Base-by-base conservation (phyloP, 129 eudicot species). In the Scalesia atractyloides region DNA sequence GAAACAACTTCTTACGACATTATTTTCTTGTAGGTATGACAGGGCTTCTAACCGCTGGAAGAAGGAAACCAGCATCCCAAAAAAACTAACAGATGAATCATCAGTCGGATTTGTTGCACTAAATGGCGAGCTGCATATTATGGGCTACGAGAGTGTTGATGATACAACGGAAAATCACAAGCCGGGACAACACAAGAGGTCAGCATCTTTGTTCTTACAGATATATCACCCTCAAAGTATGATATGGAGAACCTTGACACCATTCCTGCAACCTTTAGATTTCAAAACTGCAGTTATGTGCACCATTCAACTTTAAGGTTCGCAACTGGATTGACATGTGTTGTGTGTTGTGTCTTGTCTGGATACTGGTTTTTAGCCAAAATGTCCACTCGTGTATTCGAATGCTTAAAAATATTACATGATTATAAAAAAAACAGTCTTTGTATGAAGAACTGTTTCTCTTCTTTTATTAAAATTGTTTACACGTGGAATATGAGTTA, bases 241-340 rank as follows among this genome's bases (percentile, higher is more conserved):
- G 82, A 68, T 60, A n/a, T 94, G 98, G 98, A 90, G 93, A 77
- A 87, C 88, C 61, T 36, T 87, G 15, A 74, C 96, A 36, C 98
- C 97, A 46, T 80, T 79, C 50, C 80, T 13, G 70, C 84, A 84
- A 22, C 81, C 88, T 37, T 53, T 90, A 64, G 95, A 94, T 83
- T 86, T 94, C 68, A 84, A 80, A 94, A 90, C 88, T 61, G 86
- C 91, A 13, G 85, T 90, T 69, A 74, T 88, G 86, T 94, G 98
- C 83, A 86, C 91, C 68, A 56, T 90, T 64, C 81, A 84, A 44
- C 80, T 92, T 74, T 94, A 90, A 86, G 64, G 18, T 58, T 44
- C 15, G 14, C 68, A 16, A 20, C 59, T 24, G 34, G 41, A 62
- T 70, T 62, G 64, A 52, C 12, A 41, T 72, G 80, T 52, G 69